phyloP scores from a whole-genome alignment of 208 protist species.

The Trypanosomatidae sp. region DNA sequence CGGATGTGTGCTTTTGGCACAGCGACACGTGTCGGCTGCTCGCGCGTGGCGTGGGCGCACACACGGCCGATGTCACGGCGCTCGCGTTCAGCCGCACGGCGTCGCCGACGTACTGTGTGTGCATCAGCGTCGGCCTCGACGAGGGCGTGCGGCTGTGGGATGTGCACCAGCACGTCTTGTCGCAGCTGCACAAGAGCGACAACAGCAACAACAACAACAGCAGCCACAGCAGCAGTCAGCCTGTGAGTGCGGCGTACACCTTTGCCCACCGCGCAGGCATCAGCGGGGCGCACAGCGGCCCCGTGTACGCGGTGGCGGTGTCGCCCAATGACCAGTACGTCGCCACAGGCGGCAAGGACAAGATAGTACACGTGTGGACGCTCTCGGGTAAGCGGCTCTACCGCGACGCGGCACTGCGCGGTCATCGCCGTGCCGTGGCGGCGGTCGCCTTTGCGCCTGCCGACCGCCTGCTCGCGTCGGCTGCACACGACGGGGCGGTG shows the following conservation, averaged over 20 bases:
- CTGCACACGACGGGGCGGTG: conserved; percentile 77
- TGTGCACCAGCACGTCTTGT: conserved; percentile 21
- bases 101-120: conserved; percentile 39
- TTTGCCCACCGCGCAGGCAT: conserved; percentile 53
- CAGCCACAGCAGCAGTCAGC: background rate
- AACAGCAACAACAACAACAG: background rate
- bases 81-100: conserved; percentile 61
- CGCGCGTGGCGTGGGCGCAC: conserved; percentile 42
- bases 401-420: conserved; percentile 58
- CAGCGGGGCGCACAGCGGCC: conserved; percentile 60
- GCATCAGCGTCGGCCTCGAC: conserved; percentile 69
- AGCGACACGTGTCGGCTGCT: conserved; percentile 45
- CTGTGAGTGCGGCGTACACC: background rate
- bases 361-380: conserved; percentile 70
- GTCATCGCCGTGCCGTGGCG: conserved; percentile 74
- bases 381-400: conserved; percentile 68
- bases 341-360: conserved; percentile 85
- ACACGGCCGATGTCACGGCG: conserved; percentile 69
- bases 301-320: conserved; percentile 65
- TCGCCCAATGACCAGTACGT: conserved; percentile 85
- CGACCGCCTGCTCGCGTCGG: conserved; percentile 77
- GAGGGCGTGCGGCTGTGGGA: conserved; percentile 82
- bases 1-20: conserved; percentile 77
- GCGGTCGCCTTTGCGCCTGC: conserved; percentile 61
- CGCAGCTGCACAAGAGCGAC: conserved; percentile 9